Evolutionary conservation across 495 filamentous ascomycete species (phyloP), one percentile per base, ranked within the genome.

Genomic region (Penicillium bialowiezense): DNA sequence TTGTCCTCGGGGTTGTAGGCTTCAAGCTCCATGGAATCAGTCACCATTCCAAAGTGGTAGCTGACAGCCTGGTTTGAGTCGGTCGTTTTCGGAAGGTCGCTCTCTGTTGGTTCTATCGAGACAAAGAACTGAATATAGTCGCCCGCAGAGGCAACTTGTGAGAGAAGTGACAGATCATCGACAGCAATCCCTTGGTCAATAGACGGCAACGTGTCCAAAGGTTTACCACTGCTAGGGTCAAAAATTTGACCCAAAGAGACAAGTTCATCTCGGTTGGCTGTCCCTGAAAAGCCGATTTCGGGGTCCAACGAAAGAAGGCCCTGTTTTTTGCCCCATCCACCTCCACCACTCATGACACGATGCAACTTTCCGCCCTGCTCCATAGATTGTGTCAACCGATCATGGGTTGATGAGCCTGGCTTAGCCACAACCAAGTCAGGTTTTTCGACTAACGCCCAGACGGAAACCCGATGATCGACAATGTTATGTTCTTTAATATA

Each of bases 251-350:
- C 53, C 7, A 67, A 42, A 23, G 40, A 15, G 9, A 48, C 31
- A 10, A 64, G 50, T 3, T 48, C 47, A n/a, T 54, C 28, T 9
- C 20, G 38, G 14, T 44, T 36, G 37, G 38, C 13, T 34, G 48
- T 45, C 20, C 55, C 59, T 13, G 50, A 36, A 38, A 73, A 75
- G 15, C 57, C 70, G 13, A 71, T 74, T 54, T 89, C 80, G 15
- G 89, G 89, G 59, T 95, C 90, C 0, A 96, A 72, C 7, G 89
- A 90, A 5, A 96, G 70, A 10, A 96, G 74, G 4, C 91, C 91
- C 46, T 84, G 81, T 64, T 95, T 96, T 52, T 81, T 72, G 5
- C 91, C 91, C 91, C 91, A 96, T 37, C 91, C 91, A 42, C 91
- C 91, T 51, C 91, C 91, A 17, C 91, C 91, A 62, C 89, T 93